Conservation (phyloP, 768 basidiomycete species). For the Pleurotus tuber-regium region DNA sequence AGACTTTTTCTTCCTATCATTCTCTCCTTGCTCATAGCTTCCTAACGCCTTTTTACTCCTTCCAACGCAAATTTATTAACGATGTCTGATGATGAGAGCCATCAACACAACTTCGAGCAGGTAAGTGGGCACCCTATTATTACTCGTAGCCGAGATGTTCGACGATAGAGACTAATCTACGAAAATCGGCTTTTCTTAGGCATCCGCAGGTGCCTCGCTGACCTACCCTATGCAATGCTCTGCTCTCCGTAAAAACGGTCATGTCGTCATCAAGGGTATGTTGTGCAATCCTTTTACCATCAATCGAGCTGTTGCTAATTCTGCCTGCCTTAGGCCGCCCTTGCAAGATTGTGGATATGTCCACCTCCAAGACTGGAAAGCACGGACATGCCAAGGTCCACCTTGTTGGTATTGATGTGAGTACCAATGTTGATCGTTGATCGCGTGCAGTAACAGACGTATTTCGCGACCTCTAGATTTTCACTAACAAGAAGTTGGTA, state of each 20-base stretch:
- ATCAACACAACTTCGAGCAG: constrained; percentile 86
- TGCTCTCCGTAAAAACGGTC: constrained; percentile 88
- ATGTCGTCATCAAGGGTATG: constrained; percentile 92
- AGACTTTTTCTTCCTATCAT: constrained; percentile 20
- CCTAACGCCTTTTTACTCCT: constrained; percentile 12
- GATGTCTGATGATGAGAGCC: constrained; percentile 89
- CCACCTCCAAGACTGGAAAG: constrained; percentile 99
- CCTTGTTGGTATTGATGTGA: constrained; percentile 92
- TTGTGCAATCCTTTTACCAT: background rate
- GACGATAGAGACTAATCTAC: constrained; percentile 12
- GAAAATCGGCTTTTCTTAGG: constrained; percentile 35
- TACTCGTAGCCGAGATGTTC: constrained; percentile 13
- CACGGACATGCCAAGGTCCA: constrained; percentile 99
- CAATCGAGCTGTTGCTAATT: constrained; percentile 8
- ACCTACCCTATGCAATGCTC: constrained; percentile 95
- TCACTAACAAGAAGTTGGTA: constrained; percentile 96
- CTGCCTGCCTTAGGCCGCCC: constrained; percentile 58
- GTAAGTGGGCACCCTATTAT: constrained; percentile 35
- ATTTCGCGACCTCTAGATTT: constrained; percentile 62
- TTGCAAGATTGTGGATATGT: constrained; percentile 99
- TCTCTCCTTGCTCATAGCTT: constrained; percentile 17
- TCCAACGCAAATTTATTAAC: constrained; percentile 33
- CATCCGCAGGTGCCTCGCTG: constrained; percentile 69
- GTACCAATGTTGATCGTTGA: constrained; percentile 28
- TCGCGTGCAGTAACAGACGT: constrained; percentile 1